phyloP scores from a whole-genome alignment of 768 basidiomycete species.

The Mycena vitilis region DNA sequence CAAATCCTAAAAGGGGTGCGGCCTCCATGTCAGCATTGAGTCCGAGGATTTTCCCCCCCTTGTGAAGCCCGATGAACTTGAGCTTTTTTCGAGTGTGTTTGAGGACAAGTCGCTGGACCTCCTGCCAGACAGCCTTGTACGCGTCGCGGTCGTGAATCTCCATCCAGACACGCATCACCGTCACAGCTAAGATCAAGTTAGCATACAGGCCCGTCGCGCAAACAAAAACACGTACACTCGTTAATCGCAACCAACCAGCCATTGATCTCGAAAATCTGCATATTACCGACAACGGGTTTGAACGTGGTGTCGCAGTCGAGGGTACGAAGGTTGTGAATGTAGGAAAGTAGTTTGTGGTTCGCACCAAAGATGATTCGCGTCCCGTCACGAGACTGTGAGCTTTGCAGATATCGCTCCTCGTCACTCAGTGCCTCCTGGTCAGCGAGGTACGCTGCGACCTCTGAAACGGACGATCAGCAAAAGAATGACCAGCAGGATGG shows the following conservation, averaged over 20 bases:
- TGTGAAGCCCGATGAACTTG: too few relatives aligned
- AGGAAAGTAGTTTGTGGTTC: constrained; percentile 8
- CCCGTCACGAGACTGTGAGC: constrained; percentile 23
- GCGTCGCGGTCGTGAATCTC: too few relatives aligned
- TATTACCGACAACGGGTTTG: constrained; percentile 15
- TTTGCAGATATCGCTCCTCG: constrained; percentile 20
- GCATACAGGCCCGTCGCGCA: too few relatives aligned
- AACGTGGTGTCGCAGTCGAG: constrained; percentile 30
- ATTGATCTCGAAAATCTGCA: constrained; percentile 30
- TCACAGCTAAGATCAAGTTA: too few relatives aligned
- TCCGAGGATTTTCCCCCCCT: too few relatives aligned
- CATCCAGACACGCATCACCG: too few relatives aligned
- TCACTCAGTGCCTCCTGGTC: constrained; percentile 19
- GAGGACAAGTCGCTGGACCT: too few relatives aligned
- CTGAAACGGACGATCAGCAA: constrained; percentile 10
- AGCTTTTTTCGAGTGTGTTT: too few relatives aligned
- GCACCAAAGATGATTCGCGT: constrained; percentile 25
- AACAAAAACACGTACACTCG: constrained; percentile 6
- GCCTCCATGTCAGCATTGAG: too few relatives aligned
- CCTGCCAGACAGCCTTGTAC: too few relatives aligned
- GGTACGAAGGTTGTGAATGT: constrained; percentile 22
- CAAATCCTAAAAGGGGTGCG: too few relatives aligned
- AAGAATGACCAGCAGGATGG: background rate
- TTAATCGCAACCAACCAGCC: constrained; percentile 26
- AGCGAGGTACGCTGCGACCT: constrained; percentile 18